Conservation (phyloP, 441 rosid genomes). For the Adansonia madagascariensis region DNA sequence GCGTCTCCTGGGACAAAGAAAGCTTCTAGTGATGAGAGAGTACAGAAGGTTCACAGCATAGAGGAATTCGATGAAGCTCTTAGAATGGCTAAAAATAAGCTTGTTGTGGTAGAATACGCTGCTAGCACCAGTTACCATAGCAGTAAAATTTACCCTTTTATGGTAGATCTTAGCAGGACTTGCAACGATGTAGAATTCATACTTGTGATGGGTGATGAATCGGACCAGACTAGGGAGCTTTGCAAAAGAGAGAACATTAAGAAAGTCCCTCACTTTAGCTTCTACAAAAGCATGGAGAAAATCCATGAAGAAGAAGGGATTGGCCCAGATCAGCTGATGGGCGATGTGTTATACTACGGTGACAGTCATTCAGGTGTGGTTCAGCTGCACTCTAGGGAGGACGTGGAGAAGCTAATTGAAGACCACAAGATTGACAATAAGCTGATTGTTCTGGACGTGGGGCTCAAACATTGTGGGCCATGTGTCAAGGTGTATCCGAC, state of each 20-base stretch:
- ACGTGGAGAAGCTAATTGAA: conserved; percentile 73
- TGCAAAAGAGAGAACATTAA: conserved; percentile 74
- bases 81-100: conserved; percentile 57
- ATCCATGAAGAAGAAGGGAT: conserved; percentile 90
- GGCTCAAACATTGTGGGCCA: conserved; percentile 85
- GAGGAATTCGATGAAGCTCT: conserved; percentile 80
- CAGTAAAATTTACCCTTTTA: conserved; percentile 71
- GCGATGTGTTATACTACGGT: conserved; percentile 88
- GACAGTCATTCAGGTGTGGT: conserved; percentile 80
- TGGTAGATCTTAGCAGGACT: conserved; percentile 77
- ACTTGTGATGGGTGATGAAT: conserved; percentile 81
- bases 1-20: conserved; percentile 50
- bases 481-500: conserved; percentile 95
- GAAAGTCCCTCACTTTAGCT: conserved; percentile 82
- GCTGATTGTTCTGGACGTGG: conserved; percentile 82
- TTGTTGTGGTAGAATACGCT: conserved; percentile 79
- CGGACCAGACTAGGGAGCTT: conserved; percentile 67
- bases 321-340: conserved; percentile 73
- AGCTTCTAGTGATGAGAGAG: conserved; percentile 51
- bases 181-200: conserved; percentile 80
- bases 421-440: conserved; percentile 65
- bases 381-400: conserved; percentile 71
- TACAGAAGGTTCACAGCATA: conserved; percentile 59
- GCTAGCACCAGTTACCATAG: conserved; percentile 55
- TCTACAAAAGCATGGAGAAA: conserved; percentile 81